These are phyloP conservation scores for Chytridium lagenaria DNA, from an alignment of 371 early-diverging fungal genomes.

Conservation along the genomic window DNA sequence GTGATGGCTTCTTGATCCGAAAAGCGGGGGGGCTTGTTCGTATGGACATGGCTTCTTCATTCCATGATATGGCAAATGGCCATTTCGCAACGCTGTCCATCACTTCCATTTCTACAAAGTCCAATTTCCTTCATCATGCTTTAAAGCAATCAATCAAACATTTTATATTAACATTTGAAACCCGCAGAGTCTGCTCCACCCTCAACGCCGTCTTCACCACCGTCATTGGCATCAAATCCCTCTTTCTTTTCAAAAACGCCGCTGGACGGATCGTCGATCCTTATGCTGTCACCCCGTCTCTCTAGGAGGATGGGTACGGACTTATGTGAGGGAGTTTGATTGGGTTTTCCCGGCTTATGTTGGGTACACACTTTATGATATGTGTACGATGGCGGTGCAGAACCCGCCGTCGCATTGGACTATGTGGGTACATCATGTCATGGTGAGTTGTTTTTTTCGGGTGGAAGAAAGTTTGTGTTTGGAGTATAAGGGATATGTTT, in stretches of 20 bases:
- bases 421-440: constrained; percentile 19
- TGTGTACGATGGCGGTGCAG: constrained; percentile 2
- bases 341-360: constrained; percentile 3
- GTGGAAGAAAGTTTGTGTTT: too few species aligned
- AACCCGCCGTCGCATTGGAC: background rate
- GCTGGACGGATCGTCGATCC: background rate
- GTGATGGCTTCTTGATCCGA: background rate
- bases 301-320: background rate
- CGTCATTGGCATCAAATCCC: constrained; percentile 1
- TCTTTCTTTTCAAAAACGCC: background rate
- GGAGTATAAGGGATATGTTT: too few species aligned
- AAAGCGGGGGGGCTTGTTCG: background rate
- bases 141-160: too few species aligned
- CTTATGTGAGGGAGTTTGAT: constrained; percentile 1
- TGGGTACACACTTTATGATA: constrained; percentile 15
- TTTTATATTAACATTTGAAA: too few species aligned
- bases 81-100: too few species aligned
- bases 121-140: too few species aligned
- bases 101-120: too few species aligned
- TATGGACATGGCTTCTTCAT: background rate
- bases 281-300: background rate
- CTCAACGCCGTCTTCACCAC: constrained; percentile 8
- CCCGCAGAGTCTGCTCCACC: constrained; percentile 14
- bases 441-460: background rate
- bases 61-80: too few species aligned